These are phyloP conservation scores for Tolypocladium sp. DNA, from an alignment of 2,329 filamentous ascomycete genomes.

Conservation along the genomic window DNA sequence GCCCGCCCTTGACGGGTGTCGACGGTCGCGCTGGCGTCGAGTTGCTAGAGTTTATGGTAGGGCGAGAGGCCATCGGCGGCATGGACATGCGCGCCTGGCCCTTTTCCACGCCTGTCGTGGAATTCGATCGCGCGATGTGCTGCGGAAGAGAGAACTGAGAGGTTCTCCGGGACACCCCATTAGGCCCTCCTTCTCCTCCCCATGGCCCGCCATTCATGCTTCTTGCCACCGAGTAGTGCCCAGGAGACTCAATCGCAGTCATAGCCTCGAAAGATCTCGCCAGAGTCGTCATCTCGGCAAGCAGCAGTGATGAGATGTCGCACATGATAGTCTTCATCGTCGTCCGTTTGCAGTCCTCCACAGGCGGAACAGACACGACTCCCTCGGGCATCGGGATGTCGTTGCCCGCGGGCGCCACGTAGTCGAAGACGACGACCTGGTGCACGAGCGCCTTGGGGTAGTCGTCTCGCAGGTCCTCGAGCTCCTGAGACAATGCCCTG, in stretches of 20 bases:
- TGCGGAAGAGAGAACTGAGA: constrained; percentile 41
- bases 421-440: constrained; percentile 74
- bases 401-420: constrained; percentile 36
- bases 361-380: constrained; percentile 61
- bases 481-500: constrained; percentile 52
- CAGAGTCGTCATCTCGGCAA: constrained; percentile 67
- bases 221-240: constrained; percentile 32
- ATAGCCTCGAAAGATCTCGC: constrained; percentile 65
- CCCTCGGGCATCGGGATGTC: constrained; percentile 54
- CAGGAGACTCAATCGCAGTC: constrained; percentile 70
- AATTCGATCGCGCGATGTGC: constrained; percentile 39
- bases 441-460: constrained; percentile 72
- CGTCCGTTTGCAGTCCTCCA: constrained; percentile 60
- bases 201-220: constrained; percentile 33
- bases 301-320: constrained; percentile 62
- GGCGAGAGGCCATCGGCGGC: constrained; percentile 52
- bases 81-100: constrained; percentile 69
- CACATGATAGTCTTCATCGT: constrained; percentile 77
- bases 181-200: constrained; percentile 28
- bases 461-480: constrained; percentile 61
- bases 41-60: constrained; percentile 31
- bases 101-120: constrained; percentile 49
- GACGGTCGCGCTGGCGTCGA: constrained; percentile 41
- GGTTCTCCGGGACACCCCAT: constrained; percentile 37
- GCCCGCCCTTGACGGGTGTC: constrained; percentile 38